A percentile compares a stretch with the other conserved stretches of the same genome.
These are phyloP conservation scores for Fistulifera solaris DNA, from an alignment of 108 stramenopile genomes.

Conservation along the genomic window DNA sequence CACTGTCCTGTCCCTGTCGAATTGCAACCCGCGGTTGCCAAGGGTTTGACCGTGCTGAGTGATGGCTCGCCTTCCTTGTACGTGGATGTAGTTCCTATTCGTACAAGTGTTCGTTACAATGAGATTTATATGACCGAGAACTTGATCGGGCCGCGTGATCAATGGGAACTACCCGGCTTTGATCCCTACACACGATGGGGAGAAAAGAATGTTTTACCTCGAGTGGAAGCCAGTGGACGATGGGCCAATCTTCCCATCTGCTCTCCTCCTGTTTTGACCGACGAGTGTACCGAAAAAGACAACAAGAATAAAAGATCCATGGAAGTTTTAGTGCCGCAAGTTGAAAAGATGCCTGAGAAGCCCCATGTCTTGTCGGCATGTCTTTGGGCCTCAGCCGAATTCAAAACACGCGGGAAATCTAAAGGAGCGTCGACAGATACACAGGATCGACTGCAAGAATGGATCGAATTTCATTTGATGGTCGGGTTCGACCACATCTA, in stretches of 20 bases:
- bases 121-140: conserved; percentile 12
- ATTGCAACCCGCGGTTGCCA: conserved; percentile 12
- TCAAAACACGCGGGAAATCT: conserved; percentile 41
- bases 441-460: conserved; percentile 44
- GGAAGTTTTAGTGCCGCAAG: conserved; percentile 1
- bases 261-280: conserved; percentile 15
- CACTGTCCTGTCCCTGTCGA: conserved; percentile 57
- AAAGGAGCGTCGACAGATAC: conserved; percentile 34
- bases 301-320: no score
- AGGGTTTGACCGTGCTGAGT: background rate
- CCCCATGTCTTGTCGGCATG: conserved; percentile 50
- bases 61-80: conserved; percentile 29
- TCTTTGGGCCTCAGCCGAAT: conserved; percentile 61
- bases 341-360: conserved; percentile 32
- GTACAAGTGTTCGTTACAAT: conserved; percentile 41
- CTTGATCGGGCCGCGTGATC: conserved; percentile 10
- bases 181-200: conserved; percentile 45
- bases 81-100: conserved; percentile 67
- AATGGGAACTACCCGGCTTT: conserved; percentile 12
- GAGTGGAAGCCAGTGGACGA: conserved; percentile 58
- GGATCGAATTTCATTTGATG: conserved; percentile 75
- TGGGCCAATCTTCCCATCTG: conserved; percentile 75
- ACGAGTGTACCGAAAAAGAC: conserved; percentile 1
- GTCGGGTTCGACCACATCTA: conserved; percentile 77
- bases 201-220: conserved; percentile 37